Evolutionary conservation across 2,329 filamentous ascomycete genomes (phyloP), one percentile per base, ranked within the genome.

Genomic region (Stachybotrys echinatus): DNA sequence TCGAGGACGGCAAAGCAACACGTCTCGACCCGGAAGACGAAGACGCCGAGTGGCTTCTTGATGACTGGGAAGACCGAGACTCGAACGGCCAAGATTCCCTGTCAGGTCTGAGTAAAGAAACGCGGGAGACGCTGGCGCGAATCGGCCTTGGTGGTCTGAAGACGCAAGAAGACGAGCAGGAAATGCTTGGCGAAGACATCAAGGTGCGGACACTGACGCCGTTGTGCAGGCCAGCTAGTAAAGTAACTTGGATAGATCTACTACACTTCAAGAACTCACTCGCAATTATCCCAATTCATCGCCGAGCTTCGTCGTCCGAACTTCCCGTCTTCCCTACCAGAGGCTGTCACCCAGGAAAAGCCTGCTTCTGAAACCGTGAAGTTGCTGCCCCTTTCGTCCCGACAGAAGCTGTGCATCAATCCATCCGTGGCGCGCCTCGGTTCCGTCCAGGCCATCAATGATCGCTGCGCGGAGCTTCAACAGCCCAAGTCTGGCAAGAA

Each of bases 201-300:
- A 95, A 92, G 73, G 80, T 83, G 59, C 59, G 63, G 47, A 47
- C 42, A 23, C 44, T 44, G 48, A 44, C 19, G 20, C 42, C 43
- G 23, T 48, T 4, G 23, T 47, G 45, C 48, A 44, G 48, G 34
- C 44, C 27, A 20, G 40, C 47, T 40, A 42, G 49, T 62, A 62
- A n/a, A n/a, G 63, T 71, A 65, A 69, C 66, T 37, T 43, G 8
- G 34, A 46, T 65, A 84, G 75, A 88, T 96, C 47, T 95, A 89
- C 67, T 96, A 92, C 69, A 94, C 91, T 50, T 96, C 92, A 7
- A 81, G 92, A 62, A 96, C 92, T 1, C 92, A 96, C 66, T 96
- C 92, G 3, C 92, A 96, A 62, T 71, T 96, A 14, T 87, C 87
- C 1, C 92, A 96, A 63, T 95, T 96, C 66, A 85, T 92, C 18